phyloP scores from a whole-genome alignment of 1,284 basidiomycete genomes.

The Ceratobasidium sp. region DNA sequence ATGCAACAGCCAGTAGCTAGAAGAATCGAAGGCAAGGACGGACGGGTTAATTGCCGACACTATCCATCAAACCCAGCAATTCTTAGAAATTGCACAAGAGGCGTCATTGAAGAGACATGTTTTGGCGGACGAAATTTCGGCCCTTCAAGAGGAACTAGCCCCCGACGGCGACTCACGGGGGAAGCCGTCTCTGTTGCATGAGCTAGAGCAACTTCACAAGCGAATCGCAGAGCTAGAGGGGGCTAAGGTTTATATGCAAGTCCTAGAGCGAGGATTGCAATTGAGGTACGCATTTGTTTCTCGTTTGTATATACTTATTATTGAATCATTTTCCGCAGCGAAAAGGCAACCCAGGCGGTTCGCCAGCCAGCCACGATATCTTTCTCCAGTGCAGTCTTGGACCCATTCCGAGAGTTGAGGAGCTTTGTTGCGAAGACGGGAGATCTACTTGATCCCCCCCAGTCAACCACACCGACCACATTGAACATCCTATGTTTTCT shows the following conservation, averaged over 20 bases:
- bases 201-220: constrained; percentile 78
- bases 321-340: constrained; percentile 46
- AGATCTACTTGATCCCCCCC: constrained; percentile 61
- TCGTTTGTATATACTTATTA: background rate
- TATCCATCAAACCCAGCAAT: constrained; percentile 22
- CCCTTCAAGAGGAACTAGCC: constrained; percentile 74
- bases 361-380: constrained; percentile 56
- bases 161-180: constrained; percentile 65
- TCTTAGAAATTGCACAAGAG: constrained; percentile 67
- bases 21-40: constrained; percentile 22
- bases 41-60: constrained; percentile 37
- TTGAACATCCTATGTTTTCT: constrained; percentile 72
- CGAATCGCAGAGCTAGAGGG: constrained; percentile 79
- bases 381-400: constrained; percentile 63
- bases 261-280: constrained; percentile 76
- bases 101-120: constrained; percentile 80
- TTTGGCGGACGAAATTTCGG: constrained; percentile 78
- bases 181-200: constrained; percentile 76
- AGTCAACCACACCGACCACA: constrained; percentile 53
- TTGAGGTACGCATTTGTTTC: constrained; percentile 70
- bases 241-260: constrained; percentile 79
- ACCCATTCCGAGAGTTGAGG: constrained; percentile 71
- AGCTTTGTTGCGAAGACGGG: constrained; percentile 67
- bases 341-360: constrained; percentile 53
- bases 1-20: constrained; percentile 35